These are phyloP conservation scores for Cutaneotrichosporon mucoides DNA, from an alignment of 1,284 basidiomycete genomes.

Conservation along the genomic window DNA sequence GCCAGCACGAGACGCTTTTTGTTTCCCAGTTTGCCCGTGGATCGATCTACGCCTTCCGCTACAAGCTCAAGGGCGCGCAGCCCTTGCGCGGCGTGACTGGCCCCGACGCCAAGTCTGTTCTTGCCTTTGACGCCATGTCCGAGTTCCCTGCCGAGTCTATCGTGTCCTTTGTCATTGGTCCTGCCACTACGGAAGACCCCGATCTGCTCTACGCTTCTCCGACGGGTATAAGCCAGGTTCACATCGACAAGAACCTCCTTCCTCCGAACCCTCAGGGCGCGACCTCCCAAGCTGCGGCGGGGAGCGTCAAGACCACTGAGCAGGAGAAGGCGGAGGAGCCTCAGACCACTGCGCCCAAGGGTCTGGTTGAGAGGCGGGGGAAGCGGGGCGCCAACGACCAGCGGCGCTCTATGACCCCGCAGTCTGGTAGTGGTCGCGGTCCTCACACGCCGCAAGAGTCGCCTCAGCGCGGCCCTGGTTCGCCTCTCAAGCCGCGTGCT, in stretches of 20 bases:
- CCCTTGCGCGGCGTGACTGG: constrained; percentile 25
- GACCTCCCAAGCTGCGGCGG: neutral
- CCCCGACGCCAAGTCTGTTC: constrained; percentile 6
- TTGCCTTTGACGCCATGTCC: constrained; percentile 29
- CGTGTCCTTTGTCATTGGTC: constrained; percentile 22
- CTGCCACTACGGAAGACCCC: constrained; percentile 16
- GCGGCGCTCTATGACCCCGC: neutral
- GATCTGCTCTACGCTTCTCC: constrained; percentile 32
- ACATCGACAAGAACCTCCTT: constrained; percentile 14
- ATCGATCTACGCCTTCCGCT: constrained; percentile 35
- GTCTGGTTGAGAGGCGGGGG: no score
- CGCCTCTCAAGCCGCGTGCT: neutral
- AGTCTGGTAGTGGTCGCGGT: neutral
- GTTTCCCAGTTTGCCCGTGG: constrained; percentile 31
- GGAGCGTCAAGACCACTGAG: neutral
- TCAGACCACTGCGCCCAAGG: neutral
- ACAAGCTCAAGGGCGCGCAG: constrained; percentile 35
- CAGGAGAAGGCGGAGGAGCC: constrained; percentile 3
- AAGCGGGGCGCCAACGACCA: neutral
- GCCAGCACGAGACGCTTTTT: constrained; percentile 27
- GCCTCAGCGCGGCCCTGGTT: neutral
- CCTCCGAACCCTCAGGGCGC: neutral
- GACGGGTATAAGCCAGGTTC: constrained; percentile 28
- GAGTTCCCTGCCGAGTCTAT: constrained; percentile 35
- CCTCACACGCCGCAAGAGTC: neutral